Evolutionary conservation across 768 basidiomycete species (phyloP).

Genomic region (Strobilomyces echinocephalus): DNA sequence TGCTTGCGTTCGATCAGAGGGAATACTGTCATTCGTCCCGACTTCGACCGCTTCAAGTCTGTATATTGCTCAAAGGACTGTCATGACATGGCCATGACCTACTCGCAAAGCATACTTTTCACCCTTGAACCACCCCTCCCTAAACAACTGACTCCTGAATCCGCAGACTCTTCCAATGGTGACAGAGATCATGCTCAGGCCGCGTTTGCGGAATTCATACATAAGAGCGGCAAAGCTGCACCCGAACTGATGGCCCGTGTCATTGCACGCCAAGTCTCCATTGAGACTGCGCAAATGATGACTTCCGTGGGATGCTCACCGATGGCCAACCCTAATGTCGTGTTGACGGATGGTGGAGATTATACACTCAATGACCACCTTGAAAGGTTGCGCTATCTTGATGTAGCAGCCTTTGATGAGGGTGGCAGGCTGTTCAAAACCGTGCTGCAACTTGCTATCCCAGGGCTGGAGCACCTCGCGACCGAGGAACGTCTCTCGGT

Average conservation of each 20-base stretch:
- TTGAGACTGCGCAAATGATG: constrained; percentile 57
- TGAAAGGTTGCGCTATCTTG: constrained; percentile 67
- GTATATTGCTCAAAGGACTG: constrained; percentile 75
- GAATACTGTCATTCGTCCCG: constrained; percentile 40
- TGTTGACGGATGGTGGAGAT: constrained; percentile 40
- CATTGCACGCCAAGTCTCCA: constrained; percentile 65
- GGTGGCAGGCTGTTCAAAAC: constrained; percentile 48
- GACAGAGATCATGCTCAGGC: constrained; percentile 56
- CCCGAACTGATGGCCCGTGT: constrained; percentile 66
- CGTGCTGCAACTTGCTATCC: constrained; percentile 57
- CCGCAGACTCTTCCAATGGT: constrained; percentile 33
- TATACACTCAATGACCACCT: constrained; percentile 74
- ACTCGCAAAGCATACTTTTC: constrained; percentile 70
- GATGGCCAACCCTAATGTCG: constrained; percentile 12
- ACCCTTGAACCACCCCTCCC: constrained; percentile 61
- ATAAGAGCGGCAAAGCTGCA: constrained; percentile 40
- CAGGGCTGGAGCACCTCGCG: constrained; percentile 68
- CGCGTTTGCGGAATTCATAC: constrained; percentile 53
- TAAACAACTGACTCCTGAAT: constrained; percentile 30
- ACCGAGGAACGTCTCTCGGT: constrained; percentile 57
- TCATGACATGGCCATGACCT: constrained; percentile 46
- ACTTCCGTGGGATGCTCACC: constrained; percentile 18
- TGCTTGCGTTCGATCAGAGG: constrained; percentile 60
- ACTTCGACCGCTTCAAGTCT: constrained; percentile 50
- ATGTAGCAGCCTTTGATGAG: constrained; percentile 44